Conservation (phyloP, 2,329 filamentous ascomycete genomes). For the Lithohypha guttulata region DNA sequence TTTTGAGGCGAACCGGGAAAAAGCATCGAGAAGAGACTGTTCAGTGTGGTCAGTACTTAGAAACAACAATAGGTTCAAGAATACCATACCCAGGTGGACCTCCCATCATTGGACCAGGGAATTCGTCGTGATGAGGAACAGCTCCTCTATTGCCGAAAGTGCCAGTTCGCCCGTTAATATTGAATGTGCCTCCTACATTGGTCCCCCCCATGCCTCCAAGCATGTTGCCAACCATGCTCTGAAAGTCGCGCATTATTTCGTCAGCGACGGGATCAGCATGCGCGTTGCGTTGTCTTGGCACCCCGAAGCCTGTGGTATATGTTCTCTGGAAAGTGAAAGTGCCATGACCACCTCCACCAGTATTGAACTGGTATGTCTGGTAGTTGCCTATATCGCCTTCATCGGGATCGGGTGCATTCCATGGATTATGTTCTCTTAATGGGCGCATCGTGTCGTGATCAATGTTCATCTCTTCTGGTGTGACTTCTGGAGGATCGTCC, state of each 20-base stretch:
- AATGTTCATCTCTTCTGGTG: slow-evolving; percentile 11
- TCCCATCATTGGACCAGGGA: background rate
- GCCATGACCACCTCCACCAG: slow-evolving; percentile 14
- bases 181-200: background rate
- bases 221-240: slow-evolving; percentile 7
- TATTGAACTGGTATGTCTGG: slow-evolving; percentile 19
- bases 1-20: slow-evolving; percentile 9
- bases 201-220: slow-evolving; percentile 1
- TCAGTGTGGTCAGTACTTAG: background rate
- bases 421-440: slow-evolving; percentile 37
- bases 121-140: background rate
- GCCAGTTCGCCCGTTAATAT: slow-evolving; percentile 1
- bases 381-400: slow-evolving; percentile 30
- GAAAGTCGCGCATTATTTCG: slow-evolving; percentile 8
- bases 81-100: slow-evolving; percentile 5
- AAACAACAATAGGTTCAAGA: background rate
- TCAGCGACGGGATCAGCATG: slow-evolving; percentile 7
- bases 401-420: slow-evolving; percentile 38
- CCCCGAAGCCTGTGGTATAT: slow-evolving; percentile 9
- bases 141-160: background rate
- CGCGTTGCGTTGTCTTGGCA: slow-evolving; percentile 4
- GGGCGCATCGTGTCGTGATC: background rate
- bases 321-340: slow-evolving; percentile 19
- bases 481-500: slow-evolving; percentile 25
- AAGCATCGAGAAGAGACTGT: slow-evolving; percentile 19